Conservation (phyloP, 2,329 filamentous ascomycete genomes). For the Xylariaceae sp. region DNA sequence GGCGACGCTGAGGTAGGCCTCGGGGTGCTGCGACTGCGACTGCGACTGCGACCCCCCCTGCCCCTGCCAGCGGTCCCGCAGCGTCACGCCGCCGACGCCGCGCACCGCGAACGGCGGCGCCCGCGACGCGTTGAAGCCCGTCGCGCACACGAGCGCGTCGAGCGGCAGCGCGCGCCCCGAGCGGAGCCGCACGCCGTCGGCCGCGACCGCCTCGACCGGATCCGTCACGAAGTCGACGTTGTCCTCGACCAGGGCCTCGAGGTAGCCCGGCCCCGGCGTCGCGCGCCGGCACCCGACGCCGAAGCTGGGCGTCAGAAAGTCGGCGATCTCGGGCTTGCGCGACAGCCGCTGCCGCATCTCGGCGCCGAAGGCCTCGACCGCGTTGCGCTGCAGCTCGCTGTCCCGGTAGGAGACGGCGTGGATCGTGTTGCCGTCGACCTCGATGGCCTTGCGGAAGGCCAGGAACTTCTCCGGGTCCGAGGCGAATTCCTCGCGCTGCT, state of each 20-base stretch:
- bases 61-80: conserved; percentile 31
- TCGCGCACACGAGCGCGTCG: conserved; percentile 41
- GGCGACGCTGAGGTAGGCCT: conserved; percentile 37
- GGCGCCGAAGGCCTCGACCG: conserved; percentile 22
- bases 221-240: conserved; percentile 34
- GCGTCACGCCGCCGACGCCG: conserved; percentile 29
- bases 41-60: too few species aligned
- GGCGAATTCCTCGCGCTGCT: conserved; percentile 30
- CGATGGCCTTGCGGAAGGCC: conserved; percentile 36
- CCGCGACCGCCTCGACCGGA: conserved; percentile 25
- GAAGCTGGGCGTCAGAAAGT: conserved; percentile 35
- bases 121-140: conserved; percentile 34
- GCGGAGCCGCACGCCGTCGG: conserved; percentile 26
- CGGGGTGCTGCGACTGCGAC: conserved; percentile 22
- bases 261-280: conserved; percentile 38
- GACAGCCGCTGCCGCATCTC: conserved; percentile 34
- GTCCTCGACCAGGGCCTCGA: conserved; percentile 33
- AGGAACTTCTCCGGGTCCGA: conserved; percentile 30
- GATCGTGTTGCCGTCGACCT: conserved; percentile 33
- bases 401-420: conserved; percentile 33
- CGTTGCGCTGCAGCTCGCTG: conserved; percentile 28
- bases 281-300: conserved; percentile 36
- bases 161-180: conserved; percentile 25
- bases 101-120: conserved; percentile 34
- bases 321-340: conserved; percentile 35